These are phyloP conservation scores for Ilyonectria sp. DNA, from an alignment of 2,329 filamentous ascomycete species.

Conservation along the genomic window DNA sequence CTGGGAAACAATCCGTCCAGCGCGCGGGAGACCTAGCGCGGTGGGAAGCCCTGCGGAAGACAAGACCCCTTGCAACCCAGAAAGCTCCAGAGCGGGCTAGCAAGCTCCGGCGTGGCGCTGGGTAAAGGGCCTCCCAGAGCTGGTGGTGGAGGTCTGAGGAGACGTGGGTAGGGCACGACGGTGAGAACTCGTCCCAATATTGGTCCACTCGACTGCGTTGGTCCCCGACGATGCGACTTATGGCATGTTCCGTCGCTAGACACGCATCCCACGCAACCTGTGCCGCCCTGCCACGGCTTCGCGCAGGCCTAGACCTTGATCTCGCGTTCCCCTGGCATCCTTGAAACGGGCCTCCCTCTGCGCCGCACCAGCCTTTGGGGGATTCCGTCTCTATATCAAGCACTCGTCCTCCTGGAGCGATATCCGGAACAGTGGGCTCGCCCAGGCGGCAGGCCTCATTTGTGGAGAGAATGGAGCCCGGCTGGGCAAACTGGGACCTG, in stretches of 20 bases:
- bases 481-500: slow-evolving; percentile 4
- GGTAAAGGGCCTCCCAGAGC: slow-evolving; percentile 3
- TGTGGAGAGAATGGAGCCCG: slow-evolving; percentile 14
- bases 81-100: slow-evolving; percentile 12
- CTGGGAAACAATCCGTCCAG: slow-evolving; percentile 6
- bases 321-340: slow-evolving; percentile 28
- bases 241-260: slow-evolving; percentile 35
- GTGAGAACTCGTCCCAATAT: slow-evolving; percentile 3
- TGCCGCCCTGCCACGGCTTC: slow-evolving; percentile 3
- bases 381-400: slow-evolving; percentile 11
- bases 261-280: slow-evolving; percentile 6
- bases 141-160: neutral
- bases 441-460: neutral
- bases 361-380: neutral
- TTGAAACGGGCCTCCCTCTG: slow-evolving; percentile 15
- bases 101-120: slow-evolving; percentile 21
- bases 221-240: slow-evolving; percentile 25
- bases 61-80: neutral
- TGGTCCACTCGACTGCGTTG: slow-evolving; percentile 36
- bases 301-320: slow-evolving; percentile 36
- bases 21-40: neutral
- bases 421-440: neutral
- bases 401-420: neutral
- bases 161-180: neutral
- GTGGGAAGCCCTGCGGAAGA: slow-evolving; percentile 11